Percentiles rank a stretch among this genome's conserved stretches.
Evolutionary conservation across 106 monocot species (phyloP).

Genomic region (Allium cepa): DNA sequence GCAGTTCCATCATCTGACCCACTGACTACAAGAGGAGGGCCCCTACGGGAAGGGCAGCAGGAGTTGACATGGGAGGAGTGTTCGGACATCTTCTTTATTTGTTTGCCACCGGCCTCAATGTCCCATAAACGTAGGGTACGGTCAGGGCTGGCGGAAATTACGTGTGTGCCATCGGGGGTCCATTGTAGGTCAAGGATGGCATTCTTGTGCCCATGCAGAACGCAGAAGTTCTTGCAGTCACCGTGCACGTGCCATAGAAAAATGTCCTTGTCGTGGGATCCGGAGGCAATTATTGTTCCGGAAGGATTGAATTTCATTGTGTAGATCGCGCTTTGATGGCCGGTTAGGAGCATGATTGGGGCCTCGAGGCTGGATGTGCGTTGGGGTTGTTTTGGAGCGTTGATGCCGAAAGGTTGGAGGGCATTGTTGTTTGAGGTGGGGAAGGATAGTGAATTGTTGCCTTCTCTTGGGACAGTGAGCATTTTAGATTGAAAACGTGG

Average conservation of each 20-base stretch:
- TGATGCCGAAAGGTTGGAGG: conserved; percentile 26
- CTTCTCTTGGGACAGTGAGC: conserved; percentile 28
- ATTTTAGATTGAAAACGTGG: conserved; percentile 12
- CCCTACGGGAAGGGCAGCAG: conserved; percentile 70
- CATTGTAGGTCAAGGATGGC: conserved; percentile 87
- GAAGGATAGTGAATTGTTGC: conserved; percentile 24
- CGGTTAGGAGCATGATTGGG: conserved; percentile 91
- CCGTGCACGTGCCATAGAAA: conserved; percentile 84
- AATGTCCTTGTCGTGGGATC: conserved; percentile 89
- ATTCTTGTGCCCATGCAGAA: conserved; percentile 86
- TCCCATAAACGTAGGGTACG: conserved; percentile 93
- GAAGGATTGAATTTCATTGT: conserved; percentile 91
- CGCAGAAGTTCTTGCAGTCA: conserved; percentile 94
- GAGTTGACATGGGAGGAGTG: conserved; percentile 88
- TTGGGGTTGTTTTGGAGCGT: conserved; percentile 25
- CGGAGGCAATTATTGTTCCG: conserved; percentile 82
- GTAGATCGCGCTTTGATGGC: conserved; percentile 88
- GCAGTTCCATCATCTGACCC: conserved; percentile 97
- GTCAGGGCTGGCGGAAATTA: conserved; percentile 91
- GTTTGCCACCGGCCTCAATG: conserved; percentile 83
- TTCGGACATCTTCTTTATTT: conserved; percentile 95
- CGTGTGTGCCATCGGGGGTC: conserved; percentile 73
- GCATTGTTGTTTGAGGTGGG: conserved; percentile 28
- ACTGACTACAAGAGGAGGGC: conserved; percentile 83
- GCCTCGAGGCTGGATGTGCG: conserved; percentile 85